Base-by-base conservation (phyloP, 2,329 filamentous ascomycete genomes). In the Dactylellina drechsleri region DNA sequence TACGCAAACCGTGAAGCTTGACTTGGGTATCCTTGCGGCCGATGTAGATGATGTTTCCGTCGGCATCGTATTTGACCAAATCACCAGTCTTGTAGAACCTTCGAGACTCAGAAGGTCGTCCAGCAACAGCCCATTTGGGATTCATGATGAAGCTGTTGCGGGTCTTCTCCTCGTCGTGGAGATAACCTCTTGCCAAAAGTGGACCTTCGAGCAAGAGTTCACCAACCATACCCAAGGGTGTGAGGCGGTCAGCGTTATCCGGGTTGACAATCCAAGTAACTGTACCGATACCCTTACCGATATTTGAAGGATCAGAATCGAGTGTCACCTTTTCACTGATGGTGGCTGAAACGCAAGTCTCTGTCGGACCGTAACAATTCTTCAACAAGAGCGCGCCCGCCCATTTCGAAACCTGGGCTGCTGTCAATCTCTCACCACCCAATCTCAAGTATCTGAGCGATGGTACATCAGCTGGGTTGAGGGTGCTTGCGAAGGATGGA, bases 11-110 rank as follows among this genome's bases (percentile, higher is more conserved):
- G 10, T 85, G 84, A 28, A 91, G 82, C 81, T 92, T 91, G 65
- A 90, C 86, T 80, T 89, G 89, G n/a, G 86, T 86, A 78, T 91
- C 89, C 77, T 88, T 89, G 57, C 90, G 84, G 15, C 88, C 88
- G 45, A 89, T 83, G 73, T 87, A 89, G 7, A 85, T 81, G 45
- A 89, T 84, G 5, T 83, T 83, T 0, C 85, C 85, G 58, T 88
- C 85, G 0, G 81, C 80, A 50, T 86, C 83, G 65, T 88, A 87
- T 26, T 82, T 83, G 0, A 86, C 87, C 0, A 89, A 81, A 76
- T 90, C 87, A 0, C 87, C 88, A 0, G 87, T 89, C 78, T 86
- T 87, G 79, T 89, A 89, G 1, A 89, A 62, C 13, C 74, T 41
- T 64, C 36, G 47, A 8, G 40, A 16, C 36, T 47, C 36, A 16